Percentiles rank a stretch among this genome's conserved stretches.
Conservation (phyloP, 1,284 basidiomycete species). For the Ustilago bromivora region DNA sequence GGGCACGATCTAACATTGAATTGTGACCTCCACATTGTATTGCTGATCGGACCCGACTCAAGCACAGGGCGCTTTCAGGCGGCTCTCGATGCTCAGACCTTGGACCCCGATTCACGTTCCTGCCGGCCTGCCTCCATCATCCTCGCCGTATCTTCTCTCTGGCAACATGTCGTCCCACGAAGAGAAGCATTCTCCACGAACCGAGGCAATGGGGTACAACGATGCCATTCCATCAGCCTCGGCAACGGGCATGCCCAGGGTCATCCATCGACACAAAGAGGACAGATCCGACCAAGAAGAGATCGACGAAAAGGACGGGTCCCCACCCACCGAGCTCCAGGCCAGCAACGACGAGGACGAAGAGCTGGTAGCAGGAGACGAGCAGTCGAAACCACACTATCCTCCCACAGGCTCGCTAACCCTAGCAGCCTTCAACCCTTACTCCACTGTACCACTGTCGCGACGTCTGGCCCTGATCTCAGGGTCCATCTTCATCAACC, state of each 20-base stretch:
- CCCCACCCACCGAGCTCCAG: slow-evolving; percentile 18
- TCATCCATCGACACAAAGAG: slow-evolving; percentile 51
- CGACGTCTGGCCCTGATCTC: slow-evolving; percentile 72
- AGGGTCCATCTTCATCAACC: slow-evolving; percentile 88
- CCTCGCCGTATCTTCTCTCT: not conserved
- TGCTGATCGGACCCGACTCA: slow-evolving; percentile 4
- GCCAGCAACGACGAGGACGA: slow-evolving; percentile 14
- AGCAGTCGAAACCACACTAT: slow-evolving; percentile 15
- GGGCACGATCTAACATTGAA: not conserved
- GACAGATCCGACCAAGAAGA: slow-evolving; percentile 25
- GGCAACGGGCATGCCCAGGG: slow-evolving; percentile 57
- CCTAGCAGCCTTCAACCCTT: slow-evolving; percentile 57
- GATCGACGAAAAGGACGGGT: slow-evolving; percentile 39
- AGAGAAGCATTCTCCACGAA: slow-evolving; percentile 28
- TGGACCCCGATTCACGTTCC: slow-evolving; percentile 7
- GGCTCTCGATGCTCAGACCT: slow-evolving; percentile 12
- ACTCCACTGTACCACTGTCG: slow-evolving; percentile 40
- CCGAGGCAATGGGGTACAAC: slow-evolving; percentile 11
- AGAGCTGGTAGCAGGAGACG: slow-evolving; percentile 11
- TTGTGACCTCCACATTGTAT: not conserved
- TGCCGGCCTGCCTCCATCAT: not conserved
- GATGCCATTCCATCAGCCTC: slow-evolving; percentile 57
- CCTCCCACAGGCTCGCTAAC: slow-evolving; percentile 64
- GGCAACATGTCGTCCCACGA: slow-evolving; percentile 22
- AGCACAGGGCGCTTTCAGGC: slow-evolving; percentile 14